These are phyloP conservation scores for Cladochytrium replicatum DNA, from an alignment of 192 early-diverging fungal genomes.

Conservation along the genomic window DNA sequence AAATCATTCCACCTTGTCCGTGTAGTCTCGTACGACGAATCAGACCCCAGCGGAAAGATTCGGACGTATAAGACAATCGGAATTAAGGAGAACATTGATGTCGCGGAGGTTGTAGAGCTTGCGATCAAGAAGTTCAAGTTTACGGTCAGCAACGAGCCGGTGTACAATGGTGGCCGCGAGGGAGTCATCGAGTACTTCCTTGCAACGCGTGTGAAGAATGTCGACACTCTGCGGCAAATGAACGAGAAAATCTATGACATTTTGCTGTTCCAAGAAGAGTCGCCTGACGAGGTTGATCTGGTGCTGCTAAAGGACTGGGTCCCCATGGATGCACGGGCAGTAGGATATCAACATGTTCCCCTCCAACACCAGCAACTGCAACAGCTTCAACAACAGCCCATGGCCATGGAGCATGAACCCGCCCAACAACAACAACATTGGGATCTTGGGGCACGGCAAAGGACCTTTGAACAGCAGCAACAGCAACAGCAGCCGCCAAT, in stretches of 20 bases:
- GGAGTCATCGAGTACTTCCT: no score
- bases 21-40: conserved; percentile 24
- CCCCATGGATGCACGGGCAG: conserved; percentile 13
- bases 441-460: no score
- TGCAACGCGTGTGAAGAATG: no score
- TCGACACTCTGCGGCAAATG: no score
- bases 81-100: conserved; percentile 17
- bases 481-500: no score
- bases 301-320: conserved; percentile 24
- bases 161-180: no score
- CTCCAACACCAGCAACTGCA: conserved; percentile 14
- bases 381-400: no score
- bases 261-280: conserved; percentile 16
- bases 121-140: conserved; percentile 38
- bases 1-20: conserved; percentile 36
- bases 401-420: no score
- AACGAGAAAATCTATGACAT: conserved; percentile 25
- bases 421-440: no score
- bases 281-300: conserved; percentile 30
- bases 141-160: neutral
- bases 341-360: conserved; percentile 9
- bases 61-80: conserved; percentile 42
- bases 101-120: conserved; percentile 26
- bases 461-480: no score
- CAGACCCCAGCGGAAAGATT: conserved; percentile 13